These are phyloP conservation scores for Hippophae tibetana DNA, from an alignment of 306 rosid species.

Conservation along the genomic window DNA sequence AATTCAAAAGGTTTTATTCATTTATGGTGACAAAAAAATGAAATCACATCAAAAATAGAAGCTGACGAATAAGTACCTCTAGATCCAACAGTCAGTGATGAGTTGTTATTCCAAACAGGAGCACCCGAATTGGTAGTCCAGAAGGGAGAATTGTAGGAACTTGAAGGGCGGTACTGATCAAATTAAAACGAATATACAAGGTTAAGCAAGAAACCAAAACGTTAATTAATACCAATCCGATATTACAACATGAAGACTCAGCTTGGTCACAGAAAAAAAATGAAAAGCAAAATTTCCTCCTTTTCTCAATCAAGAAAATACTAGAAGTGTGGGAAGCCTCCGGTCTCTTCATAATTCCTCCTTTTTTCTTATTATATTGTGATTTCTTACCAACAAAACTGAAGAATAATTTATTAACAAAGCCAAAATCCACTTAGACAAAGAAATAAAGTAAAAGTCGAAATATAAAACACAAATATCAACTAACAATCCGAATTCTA, in stretches of 20 bases:
- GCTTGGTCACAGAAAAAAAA: not conserved
- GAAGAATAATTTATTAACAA: too few relatives aligned
- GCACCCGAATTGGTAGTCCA: conserved; percentile 91
- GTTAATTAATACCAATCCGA: too few relatives aligned
- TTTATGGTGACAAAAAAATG: not conserved
- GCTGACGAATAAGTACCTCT: conserved; percentile 36
- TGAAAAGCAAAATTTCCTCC: too few relatives aligned
- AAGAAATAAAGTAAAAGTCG: too few relatives aligned
- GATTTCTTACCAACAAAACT: too few relatives aligned
- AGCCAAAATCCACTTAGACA: too few relatives aligned
- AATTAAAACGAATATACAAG: conserved; percentile 7
- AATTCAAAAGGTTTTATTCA: not conserved
- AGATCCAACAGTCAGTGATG: conserved; percentile 54
- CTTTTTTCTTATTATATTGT: too few relatives aligned
- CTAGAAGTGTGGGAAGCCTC: too few relatives aligned
- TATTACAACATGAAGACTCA: not conserved
- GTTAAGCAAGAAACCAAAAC: not conserved
- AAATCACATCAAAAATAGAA: not conserved
- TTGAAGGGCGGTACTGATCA: conserved; percentile 72
- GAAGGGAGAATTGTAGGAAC: conserved; percentile 64
- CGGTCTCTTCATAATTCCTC: too few relatives aligned
- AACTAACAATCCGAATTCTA: too few relatives aligned
- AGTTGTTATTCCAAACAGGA: conserved; percentile 77
- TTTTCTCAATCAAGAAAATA: too few relatives aligned
- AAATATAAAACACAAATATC: too few relatives aligned